These are phyloP conservation scores for Suzukiozyma palmioleophila DNA, from an alignment of 1,139 yeast species.

Conservation along the genomic window DNA sequence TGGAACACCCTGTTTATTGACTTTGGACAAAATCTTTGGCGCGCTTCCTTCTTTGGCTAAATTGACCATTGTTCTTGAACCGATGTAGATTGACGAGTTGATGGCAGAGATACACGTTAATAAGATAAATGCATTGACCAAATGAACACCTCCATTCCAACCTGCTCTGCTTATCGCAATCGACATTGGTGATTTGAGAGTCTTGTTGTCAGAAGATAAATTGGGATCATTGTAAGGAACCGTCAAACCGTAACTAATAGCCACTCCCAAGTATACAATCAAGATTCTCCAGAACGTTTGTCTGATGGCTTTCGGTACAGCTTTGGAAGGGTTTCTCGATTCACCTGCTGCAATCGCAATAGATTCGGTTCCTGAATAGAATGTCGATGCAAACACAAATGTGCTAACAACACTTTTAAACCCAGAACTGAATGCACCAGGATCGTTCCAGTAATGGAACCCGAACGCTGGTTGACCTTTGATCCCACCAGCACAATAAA, in stretches of 20 bases:
- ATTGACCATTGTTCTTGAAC: conserved; percentile 48
- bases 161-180: conserved; percentile 44
- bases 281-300: conserved; percentile 54
- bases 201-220: conserved; percentile 20
- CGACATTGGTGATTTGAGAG: conserved; percentile 41
- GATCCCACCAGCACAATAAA: conserved; percentile 67
- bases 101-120: conserved; percentile 52
- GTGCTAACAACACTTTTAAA: conserved; percentile 67
- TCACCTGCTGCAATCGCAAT: conserved; percentile 57
- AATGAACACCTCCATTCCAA: conserved; percentile 46
- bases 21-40: conserved; percentile 38
- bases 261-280: conserved; percentile 51
- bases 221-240: conserved; percentile 48
- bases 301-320: conserved; percentile 55
- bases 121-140: conserved; percentile 48
- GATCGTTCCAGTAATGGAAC: conserved; percentile 48
- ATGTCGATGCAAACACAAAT: conserved; percentile 65
- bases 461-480: conserved; percentile 49
- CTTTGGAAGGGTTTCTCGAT: conserved; percentile 49
- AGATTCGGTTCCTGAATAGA: conserved; percentile 56
- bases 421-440: conserved; percentile 50
- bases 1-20: conserved; percentile 48
- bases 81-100: conserved; percentile 50
- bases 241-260: conserved; percentile 50
- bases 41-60: conserved; percentile 49